Conservation (phyloP, 495 filamentous ascomycete species). For the Penicillium herquei region DNA sequence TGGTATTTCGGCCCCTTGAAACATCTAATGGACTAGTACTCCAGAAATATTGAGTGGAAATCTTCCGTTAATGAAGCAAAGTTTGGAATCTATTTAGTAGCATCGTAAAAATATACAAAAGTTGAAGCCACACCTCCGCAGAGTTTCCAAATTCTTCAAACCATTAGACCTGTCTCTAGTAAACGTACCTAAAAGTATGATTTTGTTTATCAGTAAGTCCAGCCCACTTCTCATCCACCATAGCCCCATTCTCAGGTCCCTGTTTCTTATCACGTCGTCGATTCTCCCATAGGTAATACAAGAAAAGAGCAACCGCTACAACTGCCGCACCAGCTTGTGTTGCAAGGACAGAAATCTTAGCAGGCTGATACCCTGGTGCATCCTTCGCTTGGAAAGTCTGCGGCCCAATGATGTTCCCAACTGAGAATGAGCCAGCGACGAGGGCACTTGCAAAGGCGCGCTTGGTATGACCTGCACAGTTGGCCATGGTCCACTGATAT, state of each 20-base stretch:
- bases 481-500: slow-evolving; percentile 51
- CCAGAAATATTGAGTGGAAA: no score
- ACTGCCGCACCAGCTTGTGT: slow-evolving; percentile 44
- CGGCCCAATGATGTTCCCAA: slow-evolving; percentile 67
- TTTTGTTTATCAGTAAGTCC: slow-evolving; percentile 45
- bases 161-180: slow-evolving; percentile 15
- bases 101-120: no score
- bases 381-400: slow-evolving; percentile 61
- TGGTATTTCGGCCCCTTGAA: no score
- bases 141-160: no score
- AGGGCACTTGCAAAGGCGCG: slow-evolving; percentile 55
- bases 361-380: slow-evolving; percentile 59
- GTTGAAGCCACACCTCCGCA: no score
- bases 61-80: no score
- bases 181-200: slow-evolving; percentile 43
- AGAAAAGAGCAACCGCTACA: slow-evolving; percentile 36
- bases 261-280: slow-evolving; percentile 29
- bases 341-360: slow-evolving; percentile 59
- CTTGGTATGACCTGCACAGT: slow-evolving; percentile 50
- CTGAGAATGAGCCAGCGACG: slow-evolving; percentile 56
- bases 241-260: slow-evolving; percentile 18
- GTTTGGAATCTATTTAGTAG: no score
- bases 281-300: slow-evolving; percentile 49
- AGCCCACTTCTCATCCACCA: slow-evolving; percentile 35
- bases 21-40: no score